Base-by-base conservation (phyloP, 768 basidiomycete genomes). In the Coprinopsis sp. region DNA sequence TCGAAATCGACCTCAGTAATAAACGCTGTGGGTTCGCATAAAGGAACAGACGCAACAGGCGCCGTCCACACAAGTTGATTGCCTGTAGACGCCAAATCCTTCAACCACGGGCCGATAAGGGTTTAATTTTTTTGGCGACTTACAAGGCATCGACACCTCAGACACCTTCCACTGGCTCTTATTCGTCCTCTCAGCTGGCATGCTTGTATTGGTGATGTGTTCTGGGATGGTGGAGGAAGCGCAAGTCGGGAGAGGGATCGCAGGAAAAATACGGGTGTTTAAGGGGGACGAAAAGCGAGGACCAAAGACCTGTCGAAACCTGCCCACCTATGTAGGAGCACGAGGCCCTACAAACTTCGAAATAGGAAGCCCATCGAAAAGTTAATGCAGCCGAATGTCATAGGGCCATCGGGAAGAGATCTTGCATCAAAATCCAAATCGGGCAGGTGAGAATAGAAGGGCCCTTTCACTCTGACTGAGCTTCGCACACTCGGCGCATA, bases 181-280 rank as follows among this genome's bases (percentile, higher is more conserved):
- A 10, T n/a, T n/a, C n/a, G 63, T 54, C 49, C 65, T 56, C n/a
- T 62, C 63, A 11, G 57, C 65, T 55, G 65, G 65, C 65, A 66
- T 66, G n/a, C 33, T 44, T 34, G 18, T 28, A 18, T 16, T 12
- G 46, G 33, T 43, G 18, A 40, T 31, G 48, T 12, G 44, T 33
- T 45, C 28, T 24, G 22, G 29, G 41, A 30, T 27, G 29, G 29
- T 33, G 16, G 46, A 28, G 11, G 44, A 28, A 33, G 47, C 37
- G 42, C 29, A 37, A 42, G 46, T 51, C 33, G 52, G 37, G 37
- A 46, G 28, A 21, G 44, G 37, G 40, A 42, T 42, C 40, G 40
- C 40, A 30, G 16, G 22, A 23, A 51, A 44, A 41, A 37, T n/a
- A 47, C 33, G 41, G 30, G n/a, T 23, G 36, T 29, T 48, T 24